Evolutionary conservation across 75 land plant genomes (phyloP).

Genomic region (Adiantum capillusveneris): DNA sequence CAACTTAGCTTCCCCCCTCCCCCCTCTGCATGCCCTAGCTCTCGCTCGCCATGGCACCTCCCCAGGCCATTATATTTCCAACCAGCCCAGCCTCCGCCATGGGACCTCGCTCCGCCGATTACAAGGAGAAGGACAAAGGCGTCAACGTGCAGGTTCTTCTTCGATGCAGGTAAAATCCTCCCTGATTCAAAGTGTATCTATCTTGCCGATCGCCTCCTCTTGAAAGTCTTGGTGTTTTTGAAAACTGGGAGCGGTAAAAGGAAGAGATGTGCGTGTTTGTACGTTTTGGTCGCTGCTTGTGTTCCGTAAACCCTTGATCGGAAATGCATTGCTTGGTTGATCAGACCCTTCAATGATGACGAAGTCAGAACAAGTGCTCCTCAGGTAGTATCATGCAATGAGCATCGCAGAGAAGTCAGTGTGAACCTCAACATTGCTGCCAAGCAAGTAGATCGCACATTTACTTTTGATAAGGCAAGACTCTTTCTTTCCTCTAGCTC

Average conservation of each 20-base stretch:
- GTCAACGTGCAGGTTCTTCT: slow-evolving; percentile 89
- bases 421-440: slow-evolving; percentile 54
- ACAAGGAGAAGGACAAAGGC: slow-evolving; percentile 64
- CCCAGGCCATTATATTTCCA: not conserved
- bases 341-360: slow-evolving; percentile 76
- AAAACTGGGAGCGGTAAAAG: not conserved
- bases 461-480: slow-evolving; percentile 74
- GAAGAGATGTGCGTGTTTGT: too few relatives aligned
- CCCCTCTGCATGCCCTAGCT: too few relatives aligned
- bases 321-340: too few relatives aligned
- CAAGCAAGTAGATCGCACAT: slow-evolving; percentile 74
- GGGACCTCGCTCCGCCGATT: slow-evolving; percentile 20
- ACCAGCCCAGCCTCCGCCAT: slow-evolving; percentile 12
- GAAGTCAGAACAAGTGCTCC: slow-evolving; percentile 57
- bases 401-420: slow-evolving; percentile 71
- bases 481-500: not conserved
- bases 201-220: not conserved
- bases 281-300: too few relatives aligned
- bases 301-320: too few relatives aligned
- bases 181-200: not conserved
- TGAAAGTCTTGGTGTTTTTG: not conserved
- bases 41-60: not conserved
- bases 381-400: slow-evolving; percentile 76
- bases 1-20: too few relatives aligned
- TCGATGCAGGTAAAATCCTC: slow-evolving; percentile 70